These are phyloP conservation scores for Plasmodium malariae DNA, from an alignment of 169 alveolate species.

Conservation along the genomic window DNA sequence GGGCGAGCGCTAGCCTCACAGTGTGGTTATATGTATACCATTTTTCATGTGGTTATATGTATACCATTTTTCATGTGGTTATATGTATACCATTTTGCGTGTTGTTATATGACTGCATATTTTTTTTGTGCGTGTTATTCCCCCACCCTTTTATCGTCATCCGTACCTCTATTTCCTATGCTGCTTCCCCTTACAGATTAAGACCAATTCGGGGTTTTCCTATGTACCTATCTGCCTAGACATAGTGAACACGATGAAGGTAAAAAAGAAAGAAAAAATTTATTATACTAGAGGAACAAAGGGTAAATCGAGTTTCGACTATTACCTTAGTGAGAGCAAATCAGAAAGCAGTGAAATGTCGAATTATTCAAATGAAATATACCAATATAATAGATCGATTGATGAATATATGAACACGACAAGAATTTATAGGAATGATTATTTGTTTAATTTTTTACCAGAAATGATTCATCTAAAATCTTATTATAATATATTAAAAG, in stretches of 20 bases:
- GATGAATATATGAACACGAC: conserved; percentile 61
- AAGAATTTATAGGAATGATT: conserved; percentile 46
- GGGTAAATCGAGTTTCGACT: background rate
- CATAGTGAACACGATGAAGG: conserved; percentile 47
- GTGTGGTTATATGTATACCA: background rate
- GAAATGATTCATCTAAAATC: conserved; percentile 31
- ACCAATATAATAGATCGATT: conserved; percentile 49
- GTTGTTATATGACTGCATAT: background rate
- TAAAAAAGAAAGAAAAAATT: conserved; percentile 59
- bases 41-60: background rate
- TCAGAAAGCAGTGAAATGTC: conserved; percentile 24
- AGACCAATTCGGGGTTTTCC: background rate
- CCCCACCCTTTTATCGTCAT: background rate
- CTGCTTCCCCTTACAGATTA: background rate
- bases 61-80: background rate
- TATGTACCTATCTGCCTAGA: conserved; percentile 71
- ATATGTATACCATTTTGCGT: background rate
- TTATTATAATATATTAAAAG: conserved; percentile 52
- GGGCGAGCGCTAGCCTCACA: background rate
- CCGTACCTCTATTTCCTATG: background rate
- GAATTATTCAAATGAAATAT: conserved; percentile 14
- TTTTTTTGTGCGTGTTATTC: background rate
- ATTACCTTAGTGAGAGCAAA: conserved; percentile 31
- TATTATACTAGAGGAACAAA: conserved; percentile 35
- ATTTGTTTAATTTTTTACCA: conserved; percentile 66